Percentiles rank a stretch among this genome's conserved stretches.
phyloP scores from a whole-genome alignment of 805 yeast genomes.

The Zygotorulaspora chibaensis region DNA sequence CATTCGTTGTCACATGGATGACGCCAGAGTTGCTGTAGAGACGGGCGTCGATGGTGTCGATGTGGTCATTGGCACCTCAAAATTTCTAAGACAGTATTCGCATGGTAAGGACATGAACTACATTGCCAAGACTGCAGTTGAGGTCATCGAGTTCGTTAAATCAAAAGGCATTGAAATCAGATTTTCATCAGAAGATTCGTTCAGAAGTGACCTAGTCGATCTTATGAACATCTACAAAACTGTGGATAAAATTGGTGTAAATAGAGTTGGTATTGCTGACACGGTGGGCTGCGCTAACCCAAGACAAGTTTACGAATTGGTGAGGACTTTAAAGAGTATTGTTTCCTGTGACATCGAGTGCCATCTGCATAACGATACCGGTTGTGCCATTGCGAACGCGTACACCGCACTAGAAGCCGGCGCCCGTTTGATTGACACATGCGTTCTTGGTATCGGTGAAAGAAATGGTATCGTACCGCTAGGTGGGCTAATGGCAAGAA shows the following conservation, averaged over 20 bases:
- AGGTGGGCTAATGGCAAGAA: conserved; percentile 98
- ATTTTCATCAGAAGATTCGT: conserved; percentile 94
- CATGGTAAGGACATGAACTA: conserved; percentile 99
- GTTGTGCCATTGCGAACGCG: conserved; percentile 98
- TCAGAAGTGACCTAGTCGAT: conserved; percentile 94
- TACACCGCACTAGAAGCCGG: conserved; percentile 98
- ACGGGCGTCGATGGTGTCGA: conserved; percentile 99
- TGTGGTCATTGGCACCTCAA: conserved; percentile 96
- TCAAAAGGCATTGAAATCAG: conserved; percentile 95
- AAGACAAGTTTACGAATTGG: conserved; percentile 95
- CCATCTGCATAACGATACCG: conserved; percentile 98
- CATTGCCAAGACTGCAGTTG: conserved; percentile 92
- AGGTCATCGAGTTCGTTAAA: conserved; percentile 96
- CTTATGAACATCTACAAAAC: conserved; percentile 92
- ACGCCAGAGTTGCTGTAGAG: conserved; percentile 93
- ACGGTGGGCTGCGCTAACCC: conserved; percentile 99
- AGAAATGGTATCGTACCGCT: conserved; percentile 97
- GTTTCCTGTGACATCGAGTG: conserved; percentile 97
- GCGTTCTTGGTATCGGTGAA: conserved; percentile 97
- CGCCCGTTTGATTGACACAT: conserved; percentile 89
- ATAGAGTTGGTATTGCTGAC: conserved; percentile 98
- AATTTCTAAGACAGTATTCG: conserved; percentile 86
- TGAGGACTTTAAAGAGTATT: conserved; percentile 86
- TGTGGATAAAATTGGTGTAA: conserved; percentile 95
- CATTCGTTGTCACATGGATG: conserved; percentile 98